phyloP scores from a whole-genome alignment of 75 land plant genomes.

The Cryptomeria japonica region DNA sequence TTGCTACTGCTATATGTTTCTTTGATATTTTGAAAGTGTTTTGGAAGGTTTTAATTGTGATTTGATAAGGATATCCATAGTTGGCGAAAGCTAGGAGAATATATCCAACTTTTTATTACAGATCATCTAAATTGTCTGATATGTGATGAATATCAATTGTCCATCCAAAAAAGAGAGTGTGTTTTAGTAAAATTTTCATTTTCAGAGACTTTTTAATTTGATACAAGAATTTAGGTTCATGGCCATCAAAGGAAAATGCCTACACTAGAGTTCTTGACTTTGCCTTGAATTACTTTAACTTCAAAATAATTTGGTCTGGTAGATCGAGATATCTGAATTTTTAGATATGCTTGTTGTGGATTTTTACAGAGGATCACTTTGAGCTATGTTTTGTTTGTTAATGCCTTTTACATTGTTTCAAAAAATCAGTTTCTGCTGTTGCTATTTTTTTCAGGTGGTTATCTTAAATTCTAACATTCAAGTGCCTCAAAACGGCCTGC shows the following conservation, averaged over 20 bases:
- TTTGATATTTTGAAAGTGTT: no score
- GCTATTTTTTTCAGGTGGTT: constrained; percentile 49
- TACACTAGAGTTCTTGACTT: neutral
- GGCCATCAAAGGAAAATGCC: neutral
- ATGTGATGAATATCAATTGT: neutral
- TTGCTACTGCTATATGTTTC: no score
- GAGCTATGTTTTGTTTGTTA: neutral
- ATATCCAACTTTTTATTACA: neutral
- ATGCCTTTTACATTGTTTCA: neutral
- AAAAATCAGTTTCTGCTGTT: neutral
- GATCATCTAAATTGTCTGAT: neutral
- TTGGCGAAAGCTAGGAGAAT: no score
- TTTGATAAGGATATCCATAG: no score
- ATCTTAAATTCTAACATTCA: constrained; percentile 69
- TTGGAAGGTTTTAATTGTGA: no score
- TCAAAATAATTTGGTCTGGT: neutral
- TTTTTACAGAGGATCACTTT: neutral
- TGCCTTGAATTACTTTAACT: neutral
- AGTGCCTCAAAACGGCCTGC: constrained; percentile 62
- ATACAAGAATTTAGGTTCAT: neutral
- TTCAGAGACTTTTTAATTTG: neutral
- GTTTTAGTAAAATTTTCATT: neutral
- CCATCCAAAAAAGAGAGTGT: neutral
- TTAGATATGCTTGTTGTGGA: neutral
- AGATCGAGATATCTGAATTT: neutral